Evolutionary conservation across 345 rosid species (phyloP).

Genomic region (Hypericum androsaemum): DNA sequence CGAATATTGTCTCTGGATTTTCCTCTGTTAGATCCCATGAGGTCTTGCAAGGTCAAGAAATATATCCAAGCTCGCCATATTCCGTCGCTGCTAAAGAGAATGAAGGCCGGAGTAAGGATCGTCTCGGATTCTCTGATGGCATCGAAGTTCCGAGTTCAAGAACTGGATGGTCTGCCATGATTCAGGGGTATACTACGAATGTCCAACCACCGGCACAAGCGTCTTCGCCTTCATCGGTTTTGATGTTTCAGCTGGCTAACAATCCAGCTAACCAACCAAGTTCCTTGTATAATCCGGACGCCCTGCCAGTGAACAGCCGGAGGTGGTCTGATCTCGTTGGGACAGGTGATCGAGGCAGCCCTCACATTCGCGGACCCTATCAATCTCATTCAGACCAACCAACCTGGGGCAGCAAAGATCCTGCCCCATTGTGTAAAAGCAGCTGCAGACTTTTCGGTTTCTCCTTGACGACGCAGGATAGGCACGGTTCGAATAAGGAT

Average conservation of each 20-base stretch:
- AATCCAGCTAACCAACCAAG: conserved; percentile 14
- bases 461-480: conserved; percentile 55
- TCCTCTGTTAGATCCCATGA: conserved; percentile 51
- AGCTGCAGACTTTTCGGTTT: conserved; percentile 95
- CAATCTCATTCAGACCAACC: conserved; percentile 21
- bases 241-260: conserved; percentile 46
- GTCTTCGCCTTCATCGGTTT: conserved; percentile 77
- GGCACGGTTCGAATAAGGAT: conserved; percentile 21
- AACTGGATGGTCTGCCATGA: conserved; percentile 43
- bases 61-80: conserved; percentile 36
- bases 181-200: conserved; percentile 31
- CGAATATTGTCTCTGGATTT: conserved; percentile 17
- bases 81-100: conserved; percentile 18
- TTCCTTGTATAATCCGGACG: conserved; percentile 14
- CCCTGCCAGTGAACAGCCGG: conserved; percentile 11
- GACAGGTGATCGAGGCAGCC: conserved; percentile 14
- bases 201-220: conserved; percentile 34
- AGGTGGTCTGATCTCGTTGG: conserved; percentile 12
- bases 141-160: conserved; percentile 33
- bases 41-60: conserved; percentile 99
- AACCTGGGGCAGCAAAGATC: conserved; percentile 26
- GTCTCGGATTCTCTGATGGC: conserved; percentile 28
- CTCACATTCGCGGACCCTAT: conserved; percentile 13
- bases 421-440: conserved; percentile 45
- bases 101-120: conserved; percentile 34